Evolutionary conservation across 208 protist species (phyloP), one percentile per base, ranked within the genome.

Genomic region (Wallacemonas sp.): DNA sequence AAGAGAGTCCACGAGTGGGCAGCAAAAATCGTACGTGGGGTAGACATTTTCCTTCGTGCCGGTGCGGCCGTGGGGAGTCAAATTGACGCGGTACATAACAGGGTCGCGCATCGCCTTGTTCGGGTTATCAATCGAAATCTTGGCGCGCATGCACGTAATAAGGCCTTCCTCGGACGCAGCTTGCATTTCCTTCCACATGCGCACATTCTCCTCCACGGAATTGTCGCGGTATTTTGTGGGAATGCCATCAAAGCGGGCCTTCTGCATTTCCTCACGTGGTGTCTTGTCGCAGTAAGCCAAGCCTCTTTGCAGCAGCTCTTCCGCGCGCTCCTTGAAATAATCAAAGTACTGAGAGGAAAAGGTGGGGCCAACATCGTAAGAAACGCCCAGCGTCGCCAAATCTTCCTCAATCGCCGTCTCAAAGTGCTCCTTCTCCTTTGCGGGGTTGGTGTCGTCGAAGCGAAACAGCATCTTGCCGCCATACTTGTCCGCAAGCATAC

Each of bases 391-490:
- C 0, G 79, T 84, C n/a, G 66, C 46, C 6, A 99, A 62, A 77
- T 99, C 99, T 21, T 95, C 72, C 26, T 95, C 68, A 62, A 99
- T 99, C 36, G 86, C 94, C 14, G 98, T 68, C 53, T 99, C 97
- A 68, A 97, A 99, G 66, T 97, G 93, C 42, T 91, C 84, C 60
- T 97, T 98, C 75, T 99, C 98, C 70, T 99, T 99, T 1, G 88
- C 77, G 14, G 98, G 99, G 85, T 99, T 99, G 24, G 99, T 99
- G 84, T 99, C 99, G 84, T 99, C 99, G 64, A 99, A 99, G 19
- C 99, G 91, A 64, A 99, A 86, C 26, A 99, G 68, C 77, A 99
- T 82, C 74, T 98, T 98, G 42, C 99, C 98, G 31, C 98, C 82
- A 74, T 98, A 99, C 27, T 95, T 86, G 31, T 84, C 47, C 3